phyloP scores from a whole-genome alignment of 2,329 filamentous ascomycete species.

The Fusarium napiforme region DNA sequence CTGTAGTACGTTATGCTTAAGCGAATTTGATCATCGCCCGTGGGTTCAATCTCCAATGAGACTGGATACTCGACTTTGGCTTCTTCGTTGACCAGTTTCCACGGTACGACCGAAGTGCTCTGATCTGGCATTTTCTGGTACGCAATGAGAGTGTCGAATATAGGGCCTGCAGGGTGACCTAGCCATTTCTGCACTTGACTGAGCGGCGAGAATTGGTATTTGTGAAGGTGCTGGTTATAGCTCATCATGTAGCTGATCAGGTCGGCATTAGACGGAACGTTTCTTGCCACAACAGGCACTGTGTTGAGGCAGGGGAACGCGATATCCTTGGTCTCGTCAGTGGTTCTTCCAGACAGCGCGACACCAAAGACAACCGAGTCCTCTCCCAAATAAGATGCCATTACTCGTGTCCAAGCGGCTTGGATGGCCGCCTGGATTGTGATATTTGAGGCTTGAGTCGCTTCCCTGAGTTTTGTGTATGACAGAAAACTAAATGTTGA shows the following conservation, averaged over 20 bases:
- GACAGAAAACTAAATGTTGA: constrained; percentile 51
- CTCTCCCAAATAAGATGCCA: constrained; percentile 83
- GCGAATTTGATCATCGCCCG: constrained; percentile 57
- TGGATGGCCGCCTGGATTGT: constrained; percentile 82
- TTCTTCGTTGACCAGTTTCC: constrained; percentile 72
- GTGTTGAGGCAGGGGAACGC: constrained; percentile 86
- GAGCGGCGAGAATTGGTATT: constrained; percentile 78
- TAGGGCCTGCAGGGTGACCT: constrained; percentile 68
- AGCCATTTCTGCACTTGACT: constrained; percentile 78
- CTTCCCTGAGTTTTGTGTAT: constrained; percentile 61
- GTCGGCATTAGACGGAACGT: constrained; percentile 63
- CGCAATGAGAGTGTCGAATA: constrained; percentile 88
- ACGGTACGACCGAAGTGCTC: constrained; percentile 53
- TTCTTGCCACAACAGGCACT: constrained; percentile 74
- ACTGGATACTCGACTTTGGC: constrained; percentile 81
- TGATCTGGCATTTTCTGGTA: constrained; percentile 72
- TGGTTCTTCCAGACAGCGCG: constrained; percentile 79
- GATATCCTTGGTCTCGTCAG: constrained; percentile 66
- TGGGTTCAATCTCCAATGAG: constrained; percentile 81
- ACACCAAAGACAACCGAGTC: constrained; percentile 79
- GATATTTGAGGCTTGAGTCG: constrained; percentile 68
- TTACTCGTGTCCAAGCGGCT: constrained; percentile 79
- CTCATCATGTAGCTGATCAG: constrained; percentile 72
- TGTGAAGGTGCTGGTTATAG: constrained; percentile 71
- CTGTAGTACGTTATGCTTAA: constrained; percentile 75